phyloP scores from a whole-genome alignment of 1,284 basidiomycete genomes.

The Boletus austroedulis region DNA sequence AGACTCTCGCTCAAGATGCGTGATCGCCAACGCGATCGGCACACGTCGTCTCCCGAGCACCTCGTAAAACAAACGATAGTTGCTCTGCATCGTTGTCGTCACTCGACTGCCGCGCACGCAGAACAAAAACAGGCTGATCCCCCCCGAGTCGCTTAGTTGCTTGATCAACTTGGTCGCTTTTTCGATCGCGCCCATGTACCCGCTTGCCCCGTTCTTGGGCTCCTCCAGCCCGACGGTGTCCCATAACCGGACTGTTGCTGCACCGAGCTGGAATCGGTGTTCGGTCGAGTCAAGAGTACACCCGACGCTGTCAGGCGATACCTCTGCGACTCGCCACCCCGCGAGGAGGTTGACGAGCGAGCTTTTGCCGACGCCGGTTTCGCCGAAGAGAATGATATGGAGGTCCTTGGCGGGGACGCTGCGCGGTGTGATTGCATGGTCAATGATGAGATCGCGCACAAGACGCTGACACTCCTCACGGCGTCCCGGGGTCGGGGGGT shows the following conservation, averaged over 20 bases:
- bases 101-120: constrained; percentile 35
- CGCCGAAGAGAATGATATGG: constrained; percentile 31
- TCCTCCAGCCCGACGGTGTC: constrained; percentile 36
- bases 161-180: constrained; percentile 31
- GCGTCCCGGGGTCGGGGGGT: constrained; percentile 22
- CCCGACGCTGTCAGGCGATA: constrained; percentile 27
- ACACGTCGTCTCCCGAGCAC: constrained; percentile 32
- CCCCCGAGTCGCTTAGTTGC: constrained; percentile 24
- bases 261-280: constrained; percentile 25
- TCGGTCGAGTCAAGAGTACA: constrained; percentile 29
- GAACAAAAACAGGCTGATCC: constrained; percentile 33
- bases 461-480: constrained; percentile 18
- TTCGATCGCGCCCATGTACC: constrained; percentile 30
- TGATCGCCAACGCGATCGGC: constrained; percentile 33
- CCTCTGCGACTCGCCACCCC: constrained; percentile 17
- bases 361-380: constrained; percentile 37
- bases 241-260: constrained; percentile 26
- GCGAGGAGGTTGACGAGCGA: constrained; percentile 35
- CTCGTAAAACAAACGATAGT: constrained; percentile 34
- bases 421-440: no score
- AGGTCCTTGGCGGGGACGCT: no score
- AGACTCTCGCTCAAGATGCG: constrained; percentile 30
- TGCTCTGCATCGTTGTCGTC: constrained; percentile 27
- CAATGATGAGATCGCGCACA: constrained; percentile 19
- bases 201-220: constrained; percentile 17